A percentile compares a stretch with the other conserved stretches of the same genome.
Evolutionary conservation across 371 early-diverging fungal genomes (phyloP).

Genomic region (Mucor sp.): DNA sequence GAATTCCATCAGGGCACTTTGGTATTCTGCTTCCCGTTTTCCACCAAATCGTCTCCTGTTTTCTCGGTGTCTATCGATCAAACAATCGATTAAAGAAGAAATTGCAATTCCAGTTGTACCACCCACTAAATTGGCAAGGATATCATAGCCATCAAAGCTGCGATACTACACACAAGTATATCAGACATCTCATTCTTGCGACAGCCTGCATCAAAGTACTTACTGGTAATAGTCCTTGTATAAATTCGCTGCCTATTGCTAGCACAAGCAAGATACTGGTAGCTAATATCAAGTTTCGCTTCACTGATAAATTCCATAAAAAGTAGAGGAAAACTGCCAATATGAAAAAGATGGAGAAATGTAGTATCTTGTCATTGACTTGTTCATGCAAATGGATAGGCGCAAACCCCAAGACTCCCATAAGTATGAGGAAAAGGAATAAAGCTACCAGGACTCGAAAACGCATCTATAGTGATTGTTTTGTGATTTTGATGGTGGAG

Average conservation of each 20-base stretch:
- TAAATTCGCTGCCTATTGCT: constrained; percentile 44
- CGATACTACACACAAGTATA: constrained; percentile 34
- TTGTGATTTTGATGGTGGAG: background rate
- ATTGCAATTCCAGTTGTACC: constrained; percentile 31
- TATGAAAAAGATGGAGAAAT: constrained; percentile 38
- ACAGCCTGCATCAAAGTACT: background rate
- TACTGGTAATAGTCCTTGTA: constrained; percentile 53
- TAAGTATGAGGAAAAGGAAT: constrained; percentile 33
- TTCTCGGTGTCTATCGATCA: constrained; percentile 25
- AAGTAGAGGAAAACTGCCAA: constrained; percentile 41
- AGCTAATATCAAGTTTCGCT: constrained; percentile 40
- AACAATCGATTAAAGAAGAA: constrained; percentile 33
- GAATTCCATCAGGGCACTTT: constrained; percentile 45
- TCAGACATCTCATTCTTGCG: background rate
- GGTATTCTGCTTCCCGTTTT: constrained; percentile 43
- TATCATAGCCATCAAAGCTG: constrained; percentile 49
- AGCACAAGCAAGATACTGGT: constrained; percentile 19
- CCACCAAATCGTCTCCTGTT: constrained; percentile 43
- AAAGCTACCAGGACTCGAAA: constrained; percentile 35
- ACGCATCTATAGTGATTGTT: constrained; percentile 27
- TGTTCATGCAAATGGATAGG: constrained; percentile 39
- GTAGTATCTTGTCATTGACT: constrained; percentile 49
- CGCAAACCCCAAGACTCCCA: constrained; percentile 51
- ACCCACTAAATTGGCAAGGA: constrained; percentile 46
- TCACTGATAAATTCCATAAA: constrained; percentile 46